These are phyloP conservation scores for Starmerella cellae DNA, from an alignment of 805 yeast genomes.

Conservation along the genomic window DNA sequence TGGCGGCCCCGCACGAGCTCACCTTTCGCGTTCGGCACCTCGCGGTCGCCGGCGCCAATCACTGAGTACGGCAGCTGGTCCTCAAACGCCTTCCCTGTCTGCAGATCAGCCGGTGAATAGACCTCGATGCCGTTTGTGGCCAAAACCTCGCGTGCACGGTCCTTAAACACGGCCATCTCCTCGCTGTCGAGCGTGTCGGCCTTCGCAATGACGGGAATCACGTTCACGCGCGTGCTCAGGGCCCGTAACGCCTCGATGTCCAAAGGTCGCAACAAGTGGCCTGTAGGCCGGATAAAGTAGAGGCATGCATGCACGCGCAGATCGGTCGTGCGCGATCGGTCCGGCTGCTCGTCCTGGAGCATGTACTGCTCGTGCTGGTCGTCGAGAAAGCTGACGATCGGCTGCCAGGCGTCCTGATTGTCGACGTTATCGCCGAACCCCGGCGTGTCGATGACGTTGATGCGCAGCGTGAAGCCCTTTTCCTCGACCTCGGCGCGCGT, in stretches of 20 bases:
- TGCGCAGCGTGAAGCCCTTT: conserved; percentile 42
- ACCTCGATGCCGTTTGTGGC: conserved; percentile 43
- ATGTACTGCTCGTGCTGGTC: conserved; percentile 56
- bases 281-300: conserved; percentile 64
- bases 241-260: conserved; percentile 65
- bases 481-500: conserved; percentile 44
- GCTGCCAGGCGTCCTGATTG: conserved; percentile 53
- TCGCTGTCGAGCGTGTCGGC: conserved; percentile 56
- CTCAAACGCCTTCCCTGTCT: conserved; percentile 21
- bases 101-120: conserved; percentile 35
- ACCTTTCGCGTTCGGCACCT: conserved; percentile 34
- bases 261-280: conserved; percentile 45
- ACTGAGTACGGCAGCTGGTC: conserved; percentile 54
- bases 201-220: conserved; percentile 71
- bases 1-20: conserved; percentile 54
- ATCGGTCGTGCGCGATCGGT: conserved; percentile 42
- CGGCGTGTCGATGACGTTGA: conserved; percentile 59
- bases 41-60: conserved; percentile 47
- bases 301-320: conserved; percentile 72
- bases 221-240: conserved; percentile 56
- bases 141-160: conserved; percentile 38
- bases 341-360: conserved; percentile 69
- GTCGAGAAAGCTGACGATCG: conserved; percentile 61
- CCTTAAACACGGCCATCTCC: conserved; percentile 45
- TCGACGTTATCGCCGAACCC: conserved; percentile 64